Evolutionary conservation across 2,329 filamentous ascomycete species (phyloP).

Genomic region (Aspergillus eucalypticola): DNA sequence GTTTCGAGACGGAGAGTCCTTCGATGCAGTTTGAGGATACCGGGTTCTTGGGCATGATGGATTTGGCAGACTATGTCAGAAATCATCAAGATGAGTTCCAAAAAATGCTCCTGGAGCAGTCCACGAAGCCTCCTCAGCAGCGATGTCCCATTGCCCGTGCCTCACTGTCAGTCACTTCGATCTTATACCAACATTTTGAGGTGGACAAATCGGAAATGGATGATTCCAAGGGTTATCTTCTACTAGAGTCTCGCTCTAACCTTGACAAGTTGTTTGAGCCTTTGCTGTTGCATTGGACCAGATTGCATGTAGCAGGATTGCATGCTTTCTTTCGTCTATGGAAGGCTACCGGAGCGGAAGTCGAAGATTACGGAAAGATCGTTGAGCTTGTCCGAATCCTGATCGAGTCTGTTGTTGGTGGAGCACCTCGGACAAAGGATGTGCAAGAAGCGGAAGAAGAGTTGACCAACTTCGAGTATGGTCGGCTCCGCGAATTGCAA

Average conservation of each 20-base stretch:
- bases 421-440: constrained; percentile 77
- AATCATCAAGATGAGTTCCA: constrained; percentile 92
- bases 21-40: constrained; percentile 79
- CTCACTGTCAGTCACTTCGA: constrained; percentile 81
- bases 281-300: constrained; percentile 87
- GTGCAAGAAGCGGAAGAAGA: constrained; percentile 88
- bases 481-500: constrained; percentile 76
- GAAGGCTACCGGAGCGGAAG: constrained; percentile 82
- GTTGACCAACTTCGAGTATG: constrained; percentile 77
- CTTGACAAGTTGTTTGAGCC: constrained; percentile 87
- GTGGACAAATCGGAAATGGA: constrained; percentile 81
- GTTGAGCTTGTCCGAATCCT: constrained; percentile 87
- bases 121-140: constrained; percentile 66
- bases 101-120: constrained; percentile 87
- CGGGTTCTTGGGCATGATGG: constrained; percentile 96
- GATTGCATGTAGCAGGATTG: constrained; percentile 80
- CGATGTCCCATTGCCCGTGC: constrained; percentile 86
- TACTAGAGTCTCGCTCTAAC: constrained; percentile 71
- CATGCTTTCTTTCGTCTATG: constrained; percentile 88
- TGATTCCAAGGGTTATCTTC: constrained; percentile 73
- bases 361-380: constrained; percentile 91
- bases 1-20: constrained; percentile 88
- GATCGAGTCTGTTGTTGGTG: constrained; percentile 83
- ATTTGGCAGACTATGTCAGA: constrained; percentile 87
- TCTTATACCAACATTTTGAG: constrained; percentile 93